A percentile compares a stretch with the other conserved stretches of the same genome.
phyloP scores from a whole-genome alignment of 2,329 filamentous ascomycete species.

The Colletotrichum musae region DNA sequence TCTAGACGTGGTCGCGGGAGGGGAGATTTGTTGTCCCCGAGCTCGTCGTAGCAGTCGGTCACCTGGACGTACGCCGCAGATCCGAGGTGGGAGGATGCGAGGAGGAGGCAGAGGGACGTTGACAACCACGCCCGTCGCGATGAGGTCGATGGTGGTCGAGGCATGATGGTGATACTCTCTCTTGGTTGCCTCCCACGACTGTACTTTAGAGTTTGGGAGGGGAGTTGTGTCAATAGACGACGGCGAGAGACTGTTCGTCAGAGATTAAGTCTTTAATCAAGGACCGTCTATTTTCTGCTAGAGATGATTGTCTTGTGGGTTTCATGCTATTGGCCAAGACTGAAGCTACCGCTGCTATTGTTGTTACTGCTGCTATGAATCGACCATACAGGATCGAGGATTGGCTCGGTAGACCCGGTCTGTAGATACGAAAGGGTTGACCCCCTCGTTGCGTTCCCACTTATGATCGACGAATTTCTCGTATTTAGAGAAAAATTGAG shows the following conservation, averaged over 20 bases:
- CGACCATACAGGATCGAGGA: background rate
- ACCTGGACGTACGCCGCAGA: conserved; percentile 4
- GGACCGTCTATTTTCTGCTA: too few species aligned
- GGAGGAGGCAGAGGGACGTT: background rate
- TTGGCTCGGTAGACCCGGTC: background rate
- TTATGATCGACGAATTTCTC: conserved; percentile 2
- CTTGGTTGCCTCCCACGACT: too few species aligned
- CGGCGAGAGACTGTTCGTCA: too few species aligned
- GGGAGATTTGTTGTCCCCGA: too few species aligned
- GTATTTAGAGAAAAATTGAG: background rate
- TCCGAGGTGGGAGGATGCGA: background rate
- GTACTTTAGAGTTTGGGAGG: too few species aligned
- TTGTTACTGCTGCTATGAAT: background rate
- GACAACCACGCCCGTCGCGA: too few species aligned
- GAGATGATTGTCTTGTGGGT: too few species aligned
- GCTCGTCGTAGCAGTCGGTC: background rate
- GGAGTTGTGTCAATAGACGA: too few species aligned
- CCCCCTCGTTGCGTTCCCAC: background rate
- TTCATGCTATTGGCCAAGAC: too few species aligned
- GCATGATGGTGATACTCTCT: background rate
- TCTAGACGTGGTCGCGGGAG: background rate
- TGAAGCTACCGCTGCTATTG: too few species aligned
- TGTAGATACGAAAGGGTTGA: background rate
- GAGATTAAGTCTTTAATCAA: too few species aligned
- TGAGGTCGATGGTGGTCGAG: background rate